Evolutionary conservation across 257 asterid genomes (phyloP).

Genomic region (Buddleja alternifolia): DNA sequence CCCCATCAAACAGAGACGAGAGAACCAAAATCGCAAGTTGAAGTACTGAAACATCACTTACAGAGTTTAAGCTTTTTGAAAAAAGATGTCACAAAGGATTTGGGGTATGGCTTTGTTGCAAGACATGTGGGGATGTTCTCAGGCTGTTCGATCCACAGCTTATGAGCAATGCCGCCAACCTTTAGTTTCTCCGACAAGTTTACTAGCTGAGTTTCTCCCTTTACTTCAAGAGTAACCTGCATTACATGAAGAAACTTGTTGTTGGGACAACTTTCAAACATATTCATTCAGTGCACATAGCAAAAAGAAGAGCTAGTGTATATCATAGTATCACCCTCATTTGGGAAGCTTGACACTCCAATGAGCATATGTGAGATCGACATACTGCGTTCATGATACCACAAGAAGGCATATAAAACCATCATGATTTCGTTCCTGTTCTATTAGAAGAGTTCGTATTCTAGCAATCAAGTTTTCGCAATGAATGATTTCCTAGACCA

Average conservation of each 20-base stretch:
- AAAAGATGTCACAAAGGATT: conserved; percentile 69
- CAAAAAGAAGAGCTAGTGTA: background rate
- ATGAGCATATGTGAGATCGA: background rate
- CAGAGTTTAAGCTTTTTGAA: conserved; percentile 93
- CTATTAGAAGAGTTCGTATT: background rate
- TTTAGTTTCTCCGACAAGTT: conserved; percentile 79
- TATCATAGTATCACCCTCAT: background rate
- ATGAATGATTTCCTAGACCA: too few species aligned
- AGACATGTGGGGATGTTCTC: conserved; percentile 91
- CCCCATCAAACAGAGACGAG: too few species aligned
- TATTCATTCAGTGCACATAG: too few species aligned
- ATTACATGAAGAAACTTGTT: conserved; percentile 11
- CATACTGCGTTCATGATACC: background rate
- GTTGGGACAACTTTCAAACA: background rate
- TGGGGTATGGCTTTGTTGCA: conserved; percentile 91
- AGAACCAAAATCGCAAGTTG: background rate
- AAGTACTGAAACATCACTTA: conserved; percentile 53
- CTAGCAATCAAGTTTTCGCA: background rate
- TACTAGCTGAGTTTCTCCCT: conserved; percentile 76
- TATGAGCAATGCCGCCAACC: conserved; percentile 69
- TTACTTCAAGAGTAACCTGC: conserved; percentile 94
- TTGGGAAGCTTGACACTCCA: background rate
- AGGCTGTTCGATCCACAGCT: conserved; percentile 94
- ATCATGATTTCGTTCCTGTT: background rate
- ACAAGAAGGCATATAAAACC: background rate